phyloP scores from a whole-genome alignment of 176 grass and related monocot genomes.

The Hordeum vulgare region DNA sequence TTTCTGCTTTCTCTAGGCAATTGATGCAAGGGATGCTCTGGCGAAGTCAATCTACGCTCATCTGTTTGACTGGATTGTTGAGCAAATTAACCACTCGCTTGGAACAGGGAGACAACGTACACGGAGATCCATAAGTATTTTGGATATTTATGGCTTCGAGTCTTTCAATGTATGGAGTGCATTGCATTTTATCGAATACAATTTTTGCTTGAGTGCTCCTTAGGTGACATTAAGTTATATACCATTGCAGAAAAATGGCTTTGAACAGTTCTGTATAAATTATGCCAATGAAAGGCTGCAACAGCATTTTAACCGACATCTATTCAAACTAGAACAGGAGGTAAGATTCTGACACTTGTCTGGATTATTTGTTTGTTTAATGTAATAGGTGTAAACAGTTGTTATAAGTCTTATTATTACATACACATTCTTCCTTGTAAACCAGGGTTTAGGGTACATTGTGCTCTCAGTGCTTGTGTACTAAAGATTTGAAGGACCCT shows the following conservation, averaged over 20 bases:
- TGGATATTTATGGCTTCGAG: slow-evolving; percentile 98
- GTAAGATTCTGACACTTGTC: slow-evolving; percentile 35
- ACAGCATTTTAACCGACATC: slow-evolving; percentile 90
- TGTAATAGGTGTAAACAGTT: not conserved
- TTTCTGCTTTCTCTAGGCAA: slow-evolving; percentile 52
- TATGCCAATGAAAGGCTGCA: slow-evolving; percentile 98
- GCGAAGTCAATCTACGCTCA: slow-evolving; percentile 87
- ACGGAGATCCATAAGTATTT: slow-evolving; percentile 91
- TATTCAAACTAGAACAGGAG: slow-evolving; percentile 95
- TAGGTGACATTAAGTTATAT: slow-evolving; percentile 17
- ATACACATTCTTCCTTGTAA: slow-evolving; percentile 1
- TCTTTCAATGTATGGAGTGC: slow-evolving; percentile 71
- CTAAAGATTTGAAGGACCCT: not conserved
- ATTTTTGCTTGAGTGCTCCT: slow-evolving; percentile 3
- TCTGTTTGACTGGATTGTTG: slow-evolving; percentile 91
- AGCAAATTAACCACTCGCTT: slow-evolving; percentile 81
- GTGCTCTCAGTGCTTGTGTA: not conserved
- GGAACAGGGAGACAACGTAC: slow-evolving; percentile 41
- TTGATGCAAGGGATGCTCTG: slow-evolving; percentile 83
- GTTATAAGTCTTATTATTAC: not conserved
- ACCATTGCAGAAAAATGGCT: slow-evolving; percentile 81
- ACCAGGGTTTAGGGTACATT: not conserved
- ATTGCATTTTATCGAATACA: slow-evolving; percentile 23
- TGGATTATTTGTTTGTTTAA: not conserved
- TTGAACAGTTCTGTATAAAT: slow-evolving; percentile 99